Conservation (phyloP, 2,329 filamentous ascomycete species). For the Calycina herbarum region DNA sequence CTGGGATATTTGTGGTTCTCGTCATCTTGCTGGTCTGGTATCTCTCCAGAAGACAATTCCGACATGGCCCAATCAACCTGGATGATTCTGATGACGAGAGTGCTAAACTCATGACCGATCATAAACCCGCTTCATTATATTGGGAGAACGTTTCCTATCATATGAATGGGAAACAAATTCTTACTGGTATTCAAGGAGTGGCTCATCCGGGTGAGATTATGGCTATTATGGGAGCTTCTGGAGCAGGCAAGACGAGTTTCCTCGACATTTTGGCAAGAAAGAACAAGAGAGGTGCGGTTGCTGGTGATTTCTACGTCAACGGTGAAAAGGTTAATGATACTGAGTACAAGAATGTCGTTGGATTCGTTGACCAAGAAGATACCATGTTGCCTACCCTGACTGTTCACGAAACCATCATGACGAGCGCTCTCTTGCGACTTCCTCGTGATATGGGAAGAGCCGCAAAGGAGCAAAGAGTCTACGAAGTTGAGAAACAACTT, state of each 20-base stretch:
- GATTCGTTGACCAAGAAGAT: slow-evolving; percentile 98
- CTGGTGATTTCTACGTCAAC: slow-evolving; percentile 87
- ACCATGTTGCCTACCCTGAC: slow-evolving; percentile 95
- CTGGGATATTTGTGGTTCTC: slow-evolving; percentile 83
- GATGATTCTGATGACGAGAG: slow-evolving; percentile 89
- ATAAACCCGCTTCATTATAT: slow-evolving; percentile 84
- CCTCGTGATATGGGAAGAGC: slow-evolving; percentile 84
- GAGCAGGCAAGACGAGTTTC: slow-evolving; percentile 96
- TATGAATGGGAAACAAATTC: slow-evolving; percentile 84
- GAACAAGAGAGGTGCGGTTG: slow-evolving; percentile 82
- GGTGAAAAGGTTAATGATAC: slow-evolving; percentile 83
- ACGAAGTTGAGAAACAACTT: slow-evolving; percentile 92
- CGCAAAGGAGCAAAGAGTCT: slow-evolving; percentile 87
- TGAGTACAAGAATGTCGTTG: slow-evolving; percentile 88
- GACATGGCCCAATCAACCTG: slow-evolving; percentile 73
- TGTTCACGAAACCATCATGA: slow-evolving; percentile 96
- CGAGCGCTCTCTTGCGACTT: slow-evolving; percentile 87
- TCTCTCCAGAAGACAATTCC: slow-evolving; percentile 71
- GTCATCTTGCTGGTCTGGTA: slow-evolving; percentile 86
- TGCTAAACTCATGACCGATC: slow-evolving; percentile 82
- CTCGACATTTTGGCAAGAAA: slow-evolving; percentile 94
- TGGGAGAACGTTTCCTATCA: slow-evolving; percentile 87
- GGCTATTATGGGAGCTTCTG: slow-evolving; percentile 97
- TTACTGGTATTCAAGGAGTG: slow-evolving; percentile 76
- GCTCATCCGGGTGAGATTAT: slow-evolving; percentile 95